A percentile compares a stretch with the other conserved stretches of the same genome.
Evolutionary conservation across 345 rosid species (phyloP).

Genomic region (Bruguiera gymnorhiza): DNA sequence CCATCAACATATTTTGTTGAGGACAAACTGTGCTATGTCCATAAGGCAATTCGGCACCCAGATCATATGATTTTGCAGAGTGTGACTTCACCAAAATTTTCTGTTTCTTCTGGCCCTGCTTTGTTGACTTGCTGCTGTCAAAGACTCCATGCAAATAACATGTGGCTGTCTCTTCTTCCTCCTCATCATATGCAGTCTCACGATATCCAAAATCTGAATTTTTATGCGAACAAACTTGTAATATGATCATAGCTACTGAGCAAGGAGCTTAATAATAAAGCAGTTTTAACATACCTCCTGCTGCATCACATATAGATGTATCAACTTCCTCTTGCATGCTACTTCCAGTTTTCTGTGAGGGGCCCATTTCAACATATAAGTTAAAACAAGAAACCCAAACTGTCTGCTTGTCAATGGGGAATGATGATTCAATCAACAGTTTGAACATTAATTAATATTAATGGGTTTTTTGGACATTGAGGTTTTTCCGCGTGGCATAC

Average conservation of each 20-base stretch:
- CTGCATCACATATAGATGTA: slow-evolving; percentile 62
- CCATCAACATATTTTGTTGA: slow-evolving; percentile 50
- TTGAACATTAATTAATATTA: neutral
- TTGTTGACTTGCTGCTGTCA: slow-evolving; percentile 54
- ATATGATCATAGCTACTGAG: slow-evolving; percentile 18
- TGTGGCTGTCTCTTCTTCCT: slow-evolving; percentile 78
- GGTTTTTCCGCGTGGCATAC: neutral
- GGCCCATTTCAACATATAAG: slow-evolving; percentile 7
- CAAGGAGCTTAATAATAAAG: slow-evolving; percentile 6
- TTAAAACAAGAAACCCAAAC: neutral
- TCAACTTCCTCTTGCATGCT: slow-evolving; percentile 86
- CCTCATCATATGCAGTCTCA: slow-evolving; percentile 64
- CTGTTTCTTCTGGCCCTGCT: slow-evolving; percentile 58
- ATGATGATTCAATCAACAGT: neutral
- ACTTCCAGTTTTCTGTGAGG: slow-evolving; percentile 61
- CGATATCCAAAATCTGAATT: slow-evolving; percentile 59
- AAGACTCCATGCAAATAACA: slow-evolving; percentile 64
- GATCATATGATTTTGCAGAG: slow-evolving; percentile 55
- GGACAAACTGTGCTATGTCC: slow-evolving; percentile 41
- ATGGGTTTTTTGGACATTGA: neutral
- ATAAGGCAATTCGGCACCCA: slow-evolving; percentile 56
- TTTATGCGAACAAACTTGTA: slow-evolving; percentile 21
- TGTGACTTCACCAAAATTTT: slow-evolving; percentile 51
- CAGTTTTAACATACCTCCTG: slow-evolving; percentile 52
- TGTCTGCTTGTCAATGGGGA: no score